These are phyloP conservation scores for Pharus latifolius DNA, from an alignment of 176 grass and related monocot genomes.

Conservation along the genomic window DNA sequence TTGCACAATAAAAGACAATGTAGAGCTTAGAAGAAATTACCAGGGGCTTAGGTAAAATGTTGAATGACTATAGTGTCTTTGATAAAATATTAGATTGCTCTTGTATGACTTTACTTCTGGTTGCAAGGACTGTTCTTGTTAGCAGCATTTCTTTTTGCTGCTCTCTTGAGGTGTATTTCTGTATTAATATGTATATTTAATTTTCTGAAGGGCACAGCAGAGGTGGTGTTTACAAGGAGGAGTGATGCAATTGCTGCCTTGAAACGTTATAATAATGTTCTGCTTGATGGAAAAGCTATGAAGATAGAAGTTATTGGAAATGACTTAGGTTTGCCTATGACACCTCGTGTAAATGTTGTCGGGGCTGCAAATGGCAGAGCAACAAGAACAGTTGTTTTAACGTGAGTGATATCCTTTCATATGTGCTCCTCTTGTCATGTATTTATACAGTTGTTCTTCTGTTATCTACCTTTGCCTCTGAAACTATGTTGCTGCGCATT, in stretches of 20 bases:
- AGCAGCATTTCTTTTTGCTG: neutral
- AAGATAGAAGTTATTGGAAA: constrained; percentile 79
- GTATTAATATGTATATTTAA: constrained; percentile 9
- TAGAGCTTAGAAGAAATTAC: neutral
- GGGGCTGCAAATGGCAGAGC: constrained; percentile 56
- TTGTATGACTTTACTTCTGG: neutral
- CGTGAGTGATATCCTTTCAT: constrained; percentile 24
- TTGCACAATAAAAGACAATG: neutral
- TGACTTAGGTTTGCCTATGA: constrained; percentile 50
- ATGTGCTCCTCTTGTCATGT: neutral
- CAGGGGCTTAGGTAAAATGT: neutral
- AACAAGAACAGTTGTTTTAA: constrained; percentile 70
- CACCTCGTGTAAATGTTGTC: constrained; percentile 63
- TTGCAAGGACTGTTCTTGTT: neutral
- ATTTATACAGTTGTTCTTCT: neutral
- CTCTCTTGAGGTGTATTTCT: no score
- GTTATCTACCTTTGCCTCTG: neutral
- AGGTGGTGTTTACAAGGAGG: constrained; percentile 77
- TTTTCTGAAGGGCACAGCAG: constrained; percentile 62
- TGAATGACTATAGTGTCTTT: neutral
- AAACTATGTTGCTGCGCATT: neutral
- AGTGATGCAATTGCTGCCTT: constrained; percentile 74
- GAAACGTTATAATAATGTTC: constrained; percentile 75
- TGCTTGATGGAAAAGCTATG: constrained; percentile 80
- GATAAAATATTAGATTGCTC: neutral